Conservation (phyloP, 768 basidiomycete genomes). For the Boletellus ananiceps region DNA sequence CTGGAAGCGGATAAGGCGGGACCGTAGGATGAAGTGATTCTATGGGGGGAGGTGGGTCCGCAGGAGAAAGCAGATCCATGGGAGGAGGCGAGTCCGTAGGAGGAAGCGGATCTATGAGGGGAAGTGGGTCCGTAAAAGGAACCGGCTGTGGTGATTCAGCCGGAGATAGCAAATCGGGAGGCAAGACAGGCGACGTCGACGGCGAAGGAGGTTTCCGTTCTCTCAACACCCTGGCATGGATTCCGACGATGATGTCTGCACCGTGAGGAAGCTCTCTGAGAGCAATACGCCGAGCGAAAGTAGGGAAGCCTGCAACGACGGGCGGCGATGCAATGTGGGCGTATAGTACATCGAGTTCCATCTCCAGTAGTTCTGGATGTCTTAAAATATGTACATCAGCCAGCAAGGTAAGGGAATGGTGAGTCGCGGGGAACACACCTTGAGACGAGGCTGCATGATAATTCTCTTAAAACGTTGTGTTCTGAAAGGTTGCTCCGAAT, state of each 20-base stretch:
- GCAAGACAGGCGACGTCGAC: not conserved
- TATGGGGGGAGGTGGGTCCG: too few species aligned
- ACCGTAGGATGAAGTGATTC: too few species aligned
- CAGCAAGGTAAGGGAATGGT: too few species aligned
- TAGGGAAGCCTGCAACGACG: constrained; percentile 10
- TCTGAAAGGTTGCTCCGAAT: constrained; percentile 18
- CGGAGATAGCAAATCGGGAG: too few species aligned
- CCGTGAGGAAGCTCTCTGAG: constrained; percentile 19
- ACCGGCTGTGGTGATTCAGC: too few species aligned
- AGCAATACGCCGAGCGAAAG: constrained; percentile 14
- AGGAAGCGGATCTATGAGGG: too few species aligned
- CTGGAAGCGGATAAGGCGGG: too few species aligned
- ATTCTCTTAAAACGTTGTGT: constrained; percentile 22
- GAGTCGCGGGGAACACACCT: constrained; percentile 8
- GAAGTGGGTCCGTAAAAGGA: too few species aligned
- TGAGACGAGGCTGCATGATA: constrained; percentile 16
- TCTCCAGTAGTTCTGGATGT: constrained; percentile 14
- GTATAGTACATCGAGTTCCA: constrained; percentile 24
- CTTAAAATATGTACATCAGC: constrained; percentile 1
- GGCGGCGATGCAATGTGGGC: constrained; percentile 10
- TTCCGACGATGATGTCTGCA: constrained; percentile 19
- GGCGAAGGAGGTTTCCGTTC: not conserved
- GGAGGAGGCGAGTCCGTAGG: too few species aligned
- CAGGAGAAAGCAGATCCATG: too few species aligned
- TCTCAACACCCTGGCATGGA: constrained; percentile 16